Conservation (phyloP, 768 basidiomycete genomes). For the Boletus vinaceobasis region DNA sequence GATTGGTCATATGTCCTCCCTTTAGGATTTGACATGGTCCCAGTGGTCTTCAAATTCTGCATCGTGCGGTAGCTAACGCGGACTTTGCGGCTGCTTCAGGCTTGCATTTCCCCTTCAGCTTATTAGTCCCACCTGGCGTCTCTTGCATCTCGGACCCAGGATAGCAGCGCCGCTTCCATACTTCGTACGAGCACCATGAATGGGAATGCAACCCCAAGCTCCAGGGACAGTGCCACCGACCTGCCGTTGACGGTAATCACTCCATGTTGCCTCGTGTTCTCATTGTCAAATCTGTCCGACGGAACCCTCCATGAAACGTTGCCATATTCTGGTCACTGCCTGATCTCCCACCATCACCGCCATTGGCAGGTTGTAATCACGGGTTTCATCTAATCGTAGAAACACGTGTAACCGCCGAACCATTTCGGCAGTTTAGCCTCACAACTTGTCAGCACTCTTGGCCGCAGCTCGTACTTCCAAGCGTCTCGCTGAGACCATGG, state of each 20-base stretch:
- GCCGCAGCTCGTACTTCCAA: not conserved
- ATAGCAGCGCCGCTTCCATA: slow-evolving; percentile 6
- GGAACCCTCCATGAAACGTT: slow-evolving; percentile 11
- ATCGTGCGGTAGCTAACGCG: not conserved
- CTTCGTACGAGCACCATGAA: slow-evolving; percentile 1
- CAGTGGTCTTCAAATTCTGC: not conserved
- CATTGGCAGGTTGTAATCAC: slow-evolving; percentile 14
- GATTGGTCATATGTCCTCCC: not conserved
- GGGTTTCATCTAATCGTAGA: slow-evolving; percentile 14
- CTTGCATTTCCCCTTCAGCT: not conserved
- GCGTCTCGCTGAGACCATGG: not conserved
- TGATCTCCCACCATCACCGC: slow-evolving; percentile 13
- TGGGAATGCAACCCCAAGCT: not conserved
- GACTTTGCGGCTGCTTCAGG: slow-evolving; percentile 1
- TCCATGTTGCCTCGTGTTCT: slow-evolving; percentile 30
- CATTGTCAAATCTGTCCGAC: slow-evolving; percentile 17
- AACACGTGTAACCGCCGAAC: slow-evolving; percentile 17
- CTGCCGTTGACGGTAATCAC: slow-evolving; percentile 8
- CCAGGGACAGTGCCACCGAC: slow-evolving; percentile 9
- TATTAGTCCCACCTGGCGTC: not conserved
- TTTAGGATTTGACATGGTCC: not conserved
- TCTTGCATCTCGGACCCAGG: slow-evolving; percentile 15
- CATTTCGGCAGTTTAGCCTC: slow-evolving; percentile 13
- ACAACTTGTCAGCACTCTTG: not conserved
- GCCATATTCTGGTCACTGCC: slow-evolving; percentile 1